Percentiles rank a stretch among this genome's conserved stretches.
These are phyloP conservation scores for Fusarium nanum DNA, from an alignment of 2,329 filamentous ascomycete species.

Conservation along the genomic window DNA sequence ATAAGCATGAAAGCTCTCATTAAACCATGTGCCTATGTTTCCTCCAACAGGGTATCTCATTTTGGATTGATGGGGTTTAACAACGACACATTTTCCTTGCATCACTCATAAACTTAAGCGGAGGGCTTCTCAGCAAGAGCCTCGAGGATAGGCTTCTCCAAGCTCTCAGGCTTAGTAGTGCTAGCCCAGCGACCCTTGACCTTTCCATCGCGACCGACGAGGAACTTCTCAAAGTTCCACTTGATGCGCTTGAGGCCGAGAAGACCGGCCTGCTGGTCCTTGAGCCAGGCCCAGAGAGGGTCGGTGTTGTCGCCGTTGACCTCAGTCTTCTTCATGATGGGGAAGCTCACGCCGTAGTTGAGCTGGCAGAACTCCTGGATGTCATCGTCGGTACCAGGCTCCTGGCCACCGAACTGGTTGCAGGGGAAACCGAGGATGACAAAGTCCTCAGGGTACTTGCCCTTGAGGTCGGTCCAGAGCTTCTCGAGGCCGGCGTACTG, in stretches of 20 bases:
- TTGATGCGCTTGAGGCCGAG: slow-evolving; percentile 91
- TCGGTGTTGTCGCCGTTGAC: slow-evolving; percentile 88
- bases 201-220: slow-evolving; percentile 85
- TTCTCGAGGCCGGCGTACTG: slow-evolving; percentile 93
- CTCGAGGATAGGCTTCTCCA: slow-evolving; percentile 80
- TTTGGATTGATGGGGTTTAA: slow-evolving; percentile 21
- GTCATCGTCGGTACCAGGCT: slow-evolving; percentile 84
- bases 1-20: slow-evolving; percentile 16
- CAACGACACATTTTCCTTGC: background rate
- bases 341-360: slow-evolving; percentile 93
- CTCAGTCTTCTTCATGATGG: slow-evolving; percentile 89
- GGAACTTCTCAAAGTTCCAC: slow-evolving; percentile 99
- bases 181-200: slow-evolving; percentile 90
- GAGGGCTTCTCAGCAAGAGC: slow-evolving; percentile 63
- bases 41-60: slow-evolving; percentile 37
- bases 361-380: slow-evolving; percentile 88
- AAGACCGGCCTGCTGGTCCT: slow-evolving; percentile 79
- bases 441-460: slow-evolving; percentile 79
- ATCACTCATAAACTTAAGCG: slow-evolving; percentile 11
- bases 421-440: slow-evolving; percentile 94
- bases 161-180: slow-evolving; percentile 83
- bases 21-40: slow-evolving; percentile 6
- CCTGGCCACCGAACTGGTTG: slow-evolving; percentile 96
- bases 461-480: slow-evolving; percentile 83
- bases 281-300: slow-evolving; percentile 83